Percentiles rank a stretch among this genome's conserved stretches.
These are phyloP conservation scores for Phytophthora palmivora DNA, from an alignment of 352 stramenopile species.

Conservation along the genomic window DNA sequence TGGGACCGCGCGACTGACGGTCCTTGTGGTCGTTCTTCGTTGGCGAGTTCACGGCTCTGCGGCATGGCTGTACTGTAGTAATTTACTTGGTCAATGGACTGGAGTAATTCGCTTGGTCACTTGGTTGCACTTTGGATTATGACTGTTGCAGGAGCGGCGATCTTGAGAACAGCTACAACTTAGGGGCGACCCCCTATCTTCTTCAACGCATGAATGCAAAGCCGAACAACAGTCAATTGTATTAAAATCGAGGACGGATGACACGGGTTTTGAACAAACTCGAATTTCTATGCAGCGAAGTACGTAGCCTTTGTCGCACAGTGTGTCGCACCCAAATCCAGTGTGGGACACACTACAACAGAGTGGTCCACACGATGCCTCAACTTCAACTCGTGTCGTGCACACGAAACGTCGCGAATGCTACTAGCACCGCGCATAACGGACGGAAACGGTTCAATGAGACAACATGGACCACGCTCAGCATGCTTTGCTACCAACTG, in stretches of 20 bases:
- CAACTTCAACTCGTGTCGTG: constrained; percentile 35
- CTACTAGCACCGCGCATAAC: no score
- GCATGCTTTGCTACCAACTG: not conserved
- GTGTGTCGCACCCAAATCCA: constrained; percentile 20
- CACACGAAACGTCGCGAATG: constrained; percentile 13
- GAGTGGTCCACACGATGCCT: constrained; percentile 14
- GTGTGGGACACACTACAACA: constrained; percentile 10
- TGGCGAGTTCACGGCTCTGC: constrained; percentile 77
- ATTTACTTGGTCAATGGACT: no score
- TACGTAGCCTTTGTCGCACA: constrained; percentile 26
- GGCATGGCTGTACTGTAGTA: constrained; percentile 53
- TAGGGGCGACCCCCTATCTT: constrained; percentile 22
- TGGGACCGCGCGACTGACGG: constrained; percentile 72
- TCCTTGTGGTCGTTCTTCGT: constrained; percentile 89
- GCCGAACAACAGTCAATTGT: constrained; percentile 2
- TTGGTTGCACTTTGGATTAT: constrained; percentile 35
- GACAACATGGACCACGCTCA: constrained; percentile 13
- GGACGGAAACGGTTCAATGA: constrained; percentile 21
- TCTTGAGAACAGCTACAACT: not conserved
- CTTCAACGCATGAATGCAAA: constrained; percentile 1
- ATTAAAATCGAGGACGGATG: constrained; percentile 19
- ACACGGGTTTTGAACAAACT: constrained; percentile 8
- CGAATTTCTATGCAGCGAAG: constrained; percentile 17
- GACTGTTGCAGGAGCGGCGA: constrained; percentile 4
- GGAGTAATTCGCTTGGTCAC: constrained; percentile 29